Evolutionary conservation across 2,329 filamentous ascomycete genomes (phyloP).

Genomic region (Xylariaceae sp.): DNA sequence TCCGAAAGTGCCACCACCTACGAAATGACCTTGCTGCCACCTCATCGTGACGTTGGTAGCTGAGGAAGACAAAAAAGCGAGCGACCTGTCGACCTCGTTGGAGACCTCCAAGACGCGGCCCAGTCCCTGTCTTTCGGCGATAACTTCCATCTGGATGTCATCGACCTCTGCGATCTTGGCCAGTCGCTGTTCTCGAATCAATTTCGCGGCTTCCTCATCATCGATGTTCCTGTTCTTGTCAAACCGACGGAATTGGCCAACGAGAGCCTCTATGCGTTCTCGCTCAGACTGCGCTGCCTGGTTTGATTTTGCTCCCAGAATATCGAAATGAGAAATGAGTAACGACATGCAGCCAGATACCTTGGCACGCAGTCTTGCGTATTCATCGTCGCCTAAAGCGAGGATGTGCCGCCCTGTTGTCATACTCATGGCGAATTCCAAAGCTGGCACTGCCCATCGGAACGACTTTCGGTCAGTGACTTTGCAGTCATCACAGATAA

Average conservation of each 20-base stretch:
- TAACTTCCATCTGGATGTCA: slow-evolving; percentile 70
- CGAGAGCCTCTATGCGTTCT: slow-evolving; percentile 77
- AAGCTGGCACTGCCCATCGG: slow-evolving; percentile 90
- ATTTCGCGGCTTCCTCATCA: slow-evolving; percentile 79
- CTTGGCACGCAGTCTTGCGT: slow-evolving; percentile 76
- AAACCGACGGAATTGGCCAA: slow-evolving; percentile 71
- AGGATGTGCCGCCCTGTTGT: slow-evolving; percentile 90
- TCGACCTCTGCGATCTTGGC: slow-evolving; percentile 74
- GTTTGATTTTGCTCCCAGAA: slow-evolving; percentile 93
- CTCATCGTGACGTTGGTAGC: slow-evolving; percentile 93
- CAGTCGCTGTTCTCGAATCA: slow-evolving; percentile 74
- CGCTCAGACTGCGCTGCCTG: slow-evolving; percentile 92
- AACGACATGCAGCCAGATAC: slow-evolving; percentile 97
- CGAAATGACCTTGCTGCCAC: slow-evolving; percentile 98
- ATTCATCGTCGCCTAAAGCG: slow-evolving; percentile 86
- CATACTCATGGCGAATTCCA: slow-evolving; percentile 98
- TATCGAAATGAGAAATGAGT: slow-evolving; percentile 96
- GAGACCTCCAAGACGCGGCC: slow-evolving; percentile 90
- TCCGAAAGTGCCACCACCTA: slow-evolving; percentile 94
- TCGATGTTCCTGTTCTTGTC: slow-evolving; percentile 72
- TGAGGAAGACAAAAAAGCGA: slow-evolving; percentile 90
- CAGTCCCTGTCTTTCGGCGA: slow-evolving; percentile 81
- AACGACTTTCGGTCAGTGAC: slow-evolving; percentile 94
- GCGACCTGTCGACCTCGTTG: slow-evolving; percentile 91
- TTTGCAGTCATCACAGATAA: slow-evolving; percentile 95